A percentile compares a stretch with the other conserved stretches of the same genome.
These are phyloP conservation scores for Metschnikowia noctiluminum DNA, from an alignment of 805 yeast genomes.

Conservation along the genomic window DNA sequence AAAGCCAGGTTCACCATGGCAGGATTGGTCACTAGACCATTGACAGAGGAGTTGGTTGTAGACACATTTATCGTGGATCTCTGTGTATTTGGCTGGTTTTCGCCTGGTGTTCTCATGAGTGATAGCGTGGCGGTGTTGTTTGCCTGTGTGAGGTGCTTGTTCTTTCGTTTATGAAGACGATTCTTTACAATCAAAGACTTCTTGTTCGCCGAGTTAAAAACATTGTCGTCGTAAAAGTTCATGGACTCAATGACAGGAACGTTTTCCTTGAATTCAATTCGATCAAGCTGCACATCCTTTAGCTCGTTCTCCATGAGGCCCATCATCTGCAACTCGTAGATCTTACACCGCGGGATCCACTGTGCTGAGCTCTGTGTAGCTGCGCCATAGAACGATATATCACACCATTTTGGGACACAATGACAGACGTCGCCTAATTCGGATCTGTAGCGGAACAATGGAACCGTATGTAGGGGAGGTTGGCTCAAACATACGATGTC, in stretches of 20 bases:
- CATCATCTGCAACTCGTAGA: slow-evolving; percentile 97
- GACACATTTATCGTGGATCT: slow-evolving; percentile 25
- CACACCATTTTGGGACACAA: slow-evolving; percentile 94
- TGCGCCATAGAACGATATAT: slow-evolving; percentile 85
- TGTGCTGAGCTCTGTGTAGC: slow-evolving; percentile 44
- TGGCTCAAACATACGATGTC: slow-evolving; percentile 86
- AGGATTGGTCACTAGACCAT: slow-evolving; percentile 35
- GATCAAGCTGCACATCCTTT: slow-evolving; percentile 62
- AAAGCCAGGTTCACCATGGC: slow-evolving; percentile 33
- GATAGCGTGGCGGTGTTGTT: slow-evolving; percentile 24
- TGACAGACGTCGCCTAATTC: slow-evolving; percentile 48
- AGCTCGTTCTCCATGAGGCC: slow-evolving; percentile 92
- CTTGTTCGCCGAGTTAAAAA: slow-evolving; percentile 40
- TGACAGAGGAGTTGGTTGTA: slow-evolving; percentile 32
- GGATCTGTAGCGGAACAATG: slow-evolving; percentile 72
- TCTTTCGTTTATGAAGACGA: too few relatives aligned
- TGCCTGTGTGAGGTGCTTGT: not conserved
- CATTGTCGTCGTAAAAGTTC: slow-evolving; percentile 61
- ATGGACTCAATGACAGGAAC: slow-evolving; percentile 55
- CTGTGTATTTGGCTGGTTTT: not conserved
- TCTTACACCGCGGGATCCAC: slow-evolving; percentile 94
- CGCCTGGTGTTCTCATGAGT: slow-evolving; percentile 19
- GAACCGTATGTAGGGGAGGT: slow-evolving; percentile 90
- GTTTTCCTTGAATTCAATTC: slow-evolving; percentile 40
- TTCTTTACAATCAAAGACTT: slow-evolving; percentile 5